These are phyloP conservation scores for Leptographium lundbergii DNA, from an alignment of 2,329 filamentous ascomycete genomes.

Conservation along the genomic window DNA sequence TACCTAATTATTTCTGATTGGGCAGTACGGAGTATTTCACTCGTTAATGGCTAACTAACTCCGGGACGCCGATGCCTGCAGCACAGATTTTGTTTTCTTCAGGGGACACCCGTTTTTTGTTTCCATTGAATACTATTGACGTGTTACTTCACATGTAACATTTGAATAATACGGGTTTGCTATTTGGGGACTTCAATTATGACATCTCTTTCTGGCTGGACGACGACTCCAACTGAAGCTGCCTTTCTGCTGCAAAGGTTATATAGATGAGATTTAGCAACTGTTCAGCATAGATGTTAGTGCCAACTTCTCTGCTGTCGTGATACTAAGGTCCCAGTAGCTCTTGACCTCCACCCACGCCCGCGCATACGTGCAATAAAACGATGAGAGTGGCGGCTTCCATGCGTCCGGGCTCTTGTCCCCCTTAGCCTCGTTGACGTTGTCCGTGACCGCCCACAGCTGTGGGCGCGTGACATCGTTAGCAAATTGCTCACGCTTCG, in stretches of 20 bases:
- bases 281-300: constrained; percentile 51
- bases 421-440: constrained; percentile 62
- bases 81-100: too few relatives aligned
- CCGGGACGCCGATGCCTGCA: too few relatives aligned
- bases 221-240: too few relatives aligned
- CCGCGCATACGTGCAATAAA: constrained; percentile 67
- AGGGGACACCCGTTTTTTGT: too few relatives aligned
- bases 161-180: too few relatives aligned
- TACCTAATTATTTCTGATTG: too few relatives aligned
- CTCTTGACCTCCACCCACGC: constrained; percentile 72
- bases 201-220: too few relatives aligned
- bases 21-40: too few relatives aligned
- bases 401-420: constrained; percentile 62
- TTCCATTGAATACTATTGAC: too few relatives aligned
- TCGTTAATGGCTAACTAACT: too few relatives aligned
- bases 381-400: constrained; percentile 57
- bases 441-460: constrained; percentile 66
- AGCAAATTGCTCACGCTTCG: constrained; percentile 54
- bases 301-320: constrained; percentile 57
- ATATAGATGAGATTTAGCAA: constrained; percentile 24
- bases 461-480: constrained; percentile 68
- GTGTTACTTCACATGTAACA: too few relatives aligned
- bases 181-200: too few relatives aligned
- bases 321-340: constrained; percentile 56
- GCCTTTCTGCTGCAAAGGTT: not conserved